These are phyloP conservation scores for Wickerhamiella qilinensis DNA, from an alignment of 805 yeast species.

Conservation along the genomic window DNA sequence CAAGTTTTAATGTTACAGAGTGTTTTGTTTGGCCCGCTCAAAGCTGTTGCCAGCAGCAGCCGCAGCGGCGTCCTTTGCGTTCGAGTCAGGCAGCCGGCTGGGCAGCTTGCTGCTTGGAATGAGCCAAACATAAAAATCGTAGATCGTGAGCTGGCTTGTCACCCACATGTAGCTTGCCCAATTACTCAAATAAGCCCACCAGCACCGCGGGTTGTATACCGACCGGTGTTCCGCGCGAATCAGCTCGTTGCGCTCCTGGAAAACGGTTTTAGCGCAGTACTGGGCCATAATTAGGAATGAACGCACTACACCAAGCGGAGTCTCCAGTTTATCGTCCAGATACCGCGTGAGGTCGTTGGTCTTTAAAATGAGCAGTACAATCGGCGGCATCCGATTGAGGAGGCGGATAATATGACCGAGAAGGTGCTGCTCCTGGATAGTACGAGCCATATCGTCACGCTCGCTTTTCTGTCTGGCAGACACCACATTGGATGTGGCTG, in stretches of 20 bases:
- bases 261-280: constrained; percentile 73
- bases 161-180: background rate
- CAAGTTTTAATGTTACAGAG: no score
- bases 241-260: constrained; percentile 41
- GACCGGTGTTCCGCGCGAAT: constrained; percentile 12
- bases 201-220: background rate
- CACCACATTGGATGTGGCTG: constrained; percentile 47
- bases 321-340: constrained; percentile 66
- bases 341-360: constrained; percentile 88
- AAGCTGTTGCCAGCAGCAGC: no score
- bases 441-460: constrained; percentile 45
- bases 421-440: constrained; percentile 45
- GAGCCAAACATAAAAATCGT: background rate
- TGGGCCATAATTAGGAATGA: constrained; percentile 79
- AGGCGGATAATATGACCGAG: constrained; percentile 65
- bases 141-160: background rate
- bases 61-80: no score
- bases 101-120: no score
- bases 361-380: constrained; percentile 72
- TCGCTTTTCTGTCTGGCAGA: constrained; percentile 44
- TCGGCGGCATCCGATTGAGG: constrained; percentile 63
- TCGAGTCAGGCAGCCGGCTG: no score
- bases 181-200: background rate
- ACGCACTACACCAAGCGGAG: constrained; percentile 75
- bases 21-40: no score